Evolutionary conservation across 2,329 filamentous ascomycete genomes (phyloP), one percentile per base, ranked within the genome.

Genomic region (Thelonectria blattea): DNA sequence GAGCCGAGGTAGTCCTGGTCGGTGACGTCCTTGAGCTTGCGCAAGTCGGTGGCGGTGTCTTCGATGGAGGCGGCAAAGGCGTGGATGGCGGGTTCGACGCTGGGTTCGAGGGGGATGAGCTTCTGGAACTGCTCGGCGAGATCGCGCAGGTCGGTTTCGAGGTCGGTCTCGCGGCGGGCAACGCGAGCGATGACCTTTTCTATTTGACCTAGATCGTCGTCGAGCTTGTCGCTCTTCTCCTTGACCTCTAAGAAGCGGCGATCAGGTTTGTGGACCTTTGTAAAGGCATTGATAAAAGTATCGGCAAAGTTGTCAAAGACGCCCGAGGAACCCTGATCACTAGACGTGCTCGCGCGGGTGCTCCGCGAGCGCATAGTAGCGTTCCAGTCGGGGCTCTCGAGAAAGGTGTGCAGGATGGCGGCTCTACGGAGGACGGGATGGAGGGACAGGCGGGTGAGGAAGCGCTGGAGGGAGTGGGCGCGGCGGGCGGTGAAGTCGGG

Each of bases 281-380:
- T 93, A 72, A 99, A 99, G 41, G 93, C 94, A 74, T 98, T 98
- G 76, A 99, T 91, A 73, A 98, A 96, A 37, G 91, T 96, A 75
- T 99, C 95, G 42, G 95, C 92, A 73, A 98, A 92, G 70, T 91
- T 93, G 74, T 99, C 95, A 69, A 99, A 95, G 45, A 98, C 92
- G 41, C 93, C 89, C 12, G 84, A 83, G 24, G 83, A 83, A 69
- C 78, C 73, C 66, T 82, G 69, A 66, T 84, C 71, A 73, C 78
- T 78, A 27, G 77, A 68, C 46, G 80, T 82, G 62, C 88, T 85
- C 27, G 83, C 85, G 48, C 94, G 85, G 52, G 86, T 83, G 11
- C 89, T 86, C 49, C 93, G 87, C 66, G 87, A 87, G 70, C 88
- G 89, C 93, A 99, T 97, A 48, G 92, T 94, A 34, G 93, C 91